phyloP scores from a whole-genome alignment of 2,329 filamentous ascomycete species.

The Aspergillus niger region DNA sequence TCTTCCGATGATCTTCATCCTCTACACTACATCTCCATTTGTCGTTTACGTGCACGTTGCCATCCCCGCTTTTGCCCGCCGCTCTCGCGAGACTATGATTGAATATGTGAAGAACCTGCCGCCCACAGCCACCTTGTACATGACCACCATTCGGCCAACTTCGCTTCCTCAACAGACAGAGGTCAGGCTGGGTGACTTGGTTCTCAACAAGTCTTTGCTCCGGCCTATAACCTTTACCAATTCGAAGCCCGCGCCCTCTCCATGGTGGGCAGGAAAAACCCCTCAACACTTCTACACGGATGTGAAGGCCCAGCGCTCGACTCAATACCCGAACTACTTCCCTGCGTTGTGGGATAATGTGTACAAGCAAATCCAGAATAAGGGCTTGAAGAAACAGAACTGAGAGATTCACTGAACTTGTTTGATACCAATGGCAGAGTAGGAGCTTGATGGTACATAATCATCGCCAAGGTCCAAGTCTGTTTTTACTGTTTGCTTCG shows the following conservation, averaged over 20 bases:
- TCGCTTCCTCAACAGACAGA: constrained; percentile 45
- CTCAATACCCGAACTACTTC: constrained; percentile 41
- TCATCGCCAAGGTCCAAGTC: not conserved
- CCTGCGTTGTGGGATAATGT: constrained; percentile 49
- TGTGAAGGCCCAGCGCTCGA: constrained; percentile 41
- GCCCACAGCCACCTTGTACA: constrained; percentile 44
- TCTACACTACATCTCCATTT: constrained; percentile 68
- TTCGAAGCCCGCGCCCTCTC: constrained; percentile 35
- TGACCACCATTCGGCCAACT: constrained; percentile 50
- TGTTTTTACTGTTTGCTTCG: not conserved
- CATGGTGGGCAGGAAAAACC: constrained; percentile 42
- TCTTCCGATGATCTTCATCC: constrained; percentile 65
- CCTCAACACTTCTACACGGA: constrained; percentile 43
- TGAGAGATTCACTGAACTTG: not conserved
- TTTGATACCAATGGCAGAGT: not conserved
- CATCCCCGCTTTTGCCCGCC: constrained; percentile 66
- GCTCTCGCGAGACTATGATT: constrained; percentile 53
- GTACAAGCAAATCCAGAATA: constrained; percentile 42
- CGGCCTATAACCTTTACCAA: constrained; percentile 48
- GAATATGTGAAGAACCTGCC: constrained; percentile 49
- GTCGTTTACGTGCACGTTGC: constrained; percentile 72
- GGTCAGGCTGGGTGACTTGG: constrained; percentile 47
- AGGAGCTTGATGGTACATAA: not conserved
- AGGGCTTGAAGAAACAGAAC: constrained; percentile 14
- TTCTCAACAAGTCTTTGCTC: constrained; percentile 35